Conservation (phyloP, 163 green algal genomes). For the Chloromonas sp. region DNA sequence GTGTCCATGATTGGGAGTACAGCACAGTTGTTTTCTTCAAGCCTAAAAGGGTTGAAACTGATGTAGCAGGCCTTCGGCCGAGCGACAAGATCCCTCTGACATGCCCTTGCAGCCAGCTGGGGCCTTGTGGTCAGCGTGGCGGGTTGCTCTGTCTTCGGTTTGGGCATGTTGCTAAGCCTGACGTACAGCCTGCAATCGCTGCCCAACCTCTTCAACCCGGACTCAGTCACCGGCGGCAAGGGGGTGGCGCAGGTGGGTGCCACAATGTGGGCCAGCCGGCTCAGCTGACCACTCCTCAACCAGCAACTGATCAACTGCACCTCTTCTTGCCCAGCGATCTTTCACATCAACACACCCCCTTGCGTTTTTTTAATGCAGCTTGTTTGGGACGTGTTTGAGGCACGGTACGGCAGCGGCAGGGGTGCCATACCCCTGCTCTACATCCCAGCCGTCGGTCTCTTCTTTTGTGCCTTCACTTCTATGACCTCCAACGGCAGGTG, state of each 20-base stretch:
- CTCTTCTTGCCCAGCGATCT: no score
- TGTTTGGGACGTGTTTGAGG: slow-evolving; percentile 31
- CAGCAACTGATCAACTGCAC: no score
- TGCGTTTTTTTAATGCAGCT: not conserved
- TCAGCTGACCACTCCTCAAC: no score
- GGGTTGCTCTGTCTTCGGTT: slow-evolving; percentile 28
- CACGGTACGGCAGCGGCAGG: slow-evolving; percentile 26
- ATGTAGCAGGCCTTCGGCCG: no score
- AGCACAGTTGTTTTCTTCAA: no score
- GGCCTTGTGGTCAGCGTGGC: slow-evolving; percentile 30
- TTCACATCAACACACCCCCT: no score
- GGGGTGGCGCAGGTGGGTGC: not conserved
- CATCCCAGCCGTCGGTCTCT: slow-evolving; percentile 40
- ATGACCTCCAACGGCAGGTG: slow-evolving; percentile 44
- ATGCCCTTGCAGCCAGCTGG: not conserved
- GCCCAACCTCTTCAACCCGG: slow-evolving; percentile 6
- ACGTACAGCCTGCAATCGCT: slow-evolving; percentile 49
- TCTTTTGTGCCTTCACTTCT: slow-evolving; percentile 47
- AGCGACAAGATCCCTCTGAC: no score
- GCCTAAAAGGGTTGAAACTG: no score
- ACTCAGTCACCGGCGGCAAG: slow-evolving; percentile 19
- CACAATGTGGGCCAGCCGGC: no score
- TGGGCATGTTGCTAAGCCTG: slow-evolving; percentile 39
- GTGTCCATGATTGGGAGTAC: no score
- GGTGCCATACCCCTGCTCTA: slow-evolving; percentile 32